These are phyloP conservation scores for Ministeria vibrans DNA, from an alignment of 78 protist genomes.

Conservation along the genomic window DNA sequence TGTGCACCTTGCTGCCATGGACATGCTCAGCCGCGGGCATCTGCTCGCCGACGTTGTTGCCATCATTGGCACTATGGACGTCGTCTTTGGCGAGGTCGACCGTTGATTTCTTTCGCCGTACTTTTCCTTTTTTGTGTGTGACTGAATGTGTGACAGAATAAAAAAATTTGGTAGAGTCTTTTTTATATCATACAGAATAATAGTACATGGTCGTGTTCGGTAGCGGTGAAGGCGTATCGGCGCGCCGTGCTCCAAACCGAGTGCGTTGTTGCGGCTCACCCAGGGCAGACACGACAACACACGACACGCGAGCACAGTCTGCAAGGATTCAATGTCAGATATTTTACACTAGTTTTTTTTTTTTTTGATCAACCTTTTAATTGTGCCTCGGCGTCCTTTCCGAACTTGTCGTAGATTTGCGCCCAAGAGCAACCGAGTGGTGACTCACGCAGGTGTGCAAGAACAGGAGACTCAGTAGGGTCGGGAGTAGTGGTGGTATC, in stretches of 20 bases:
- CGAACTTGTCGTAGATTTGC: too few species aligned
- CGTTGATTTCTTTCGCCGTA: conserved; percentile 10
- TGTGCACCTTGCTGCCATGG: conserved; percentile 23
- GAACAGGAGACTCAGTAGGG: too few species aligned
- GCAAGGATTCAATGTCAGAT: too few species aligned
- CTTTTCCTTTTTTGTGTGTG: too few species aligned
- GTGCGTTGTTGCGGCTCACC: not conserved
- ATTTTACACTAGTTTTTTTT: too few species aligned
- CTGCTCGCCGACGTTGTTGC: conserved; percentile 52
- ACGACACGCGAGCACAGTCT: too few species aligned
- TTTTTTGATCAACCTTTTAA: too few species aligned
- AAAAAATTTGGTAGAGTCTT: not conserved
- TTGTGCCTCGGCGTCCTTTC: too few species aligned
- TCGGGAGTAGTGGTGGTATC: too few species aligned
- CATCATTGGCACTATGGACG: conserved; percentile 35
- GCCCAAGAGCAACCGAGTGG: too few species aligned
- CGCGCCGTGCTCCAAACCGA: not conserved
- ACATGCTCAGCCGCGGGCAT: conserved; percentile 21
- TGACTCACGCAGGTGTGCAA: too few species aligned
- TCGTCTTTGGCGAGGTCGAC: conserved; percentile 54
- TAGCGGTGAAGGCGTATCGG: not conserved
- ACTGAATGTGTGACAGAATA: not conserved
- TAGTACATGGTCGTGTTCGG: not conserved
- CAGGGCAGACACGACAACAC: not conserved
- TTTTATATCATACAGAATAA: too few species aligned